A percentile compares a stretch with the other conserved stretches of the same genome.
These are phyloP conservation scores for Aspergillus versicolor DNA, from an alignment of 2,329 filamentous ascomycete species.

Conservation along the genomic window DNA sequence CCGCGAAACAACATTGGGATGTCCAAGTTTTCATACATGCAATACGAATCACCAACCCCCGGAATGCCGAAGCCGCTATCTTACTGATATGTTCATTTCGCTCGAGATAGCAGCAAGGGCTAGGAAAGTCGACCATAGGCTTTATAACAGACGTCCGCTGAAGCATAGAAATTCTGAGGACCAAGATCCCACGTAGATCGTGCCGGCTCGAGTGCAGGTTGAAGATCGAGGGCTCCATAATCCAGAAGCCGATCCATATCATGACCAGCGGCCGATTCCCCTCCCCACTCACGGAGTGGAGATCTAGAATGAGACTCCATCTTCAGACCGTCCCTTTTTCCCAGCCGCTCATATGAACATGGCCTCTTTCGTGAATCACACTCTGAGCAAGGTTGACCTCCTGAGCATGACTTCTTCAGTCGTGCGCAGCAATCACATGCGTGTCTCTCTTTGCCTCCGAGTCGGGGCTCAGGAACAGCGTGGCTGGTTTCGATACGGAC, in stretches of 20 bases:
- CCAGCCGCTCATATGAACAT: conserved; percentile 26
- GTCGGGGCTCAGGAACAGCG: conserved; percentile 22
- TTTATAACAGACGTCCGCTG: conserved; percentile 2
- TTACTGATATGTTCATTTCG: too few species aligned
- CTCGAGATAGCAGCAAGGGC: neutral
- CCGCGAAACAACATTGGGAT: neutral
- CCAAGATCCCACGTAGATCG: conserved; percentile 20
- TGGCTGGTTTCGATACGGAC: conserved; percentile 19
- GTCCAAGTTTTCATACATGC: too few species aligned
- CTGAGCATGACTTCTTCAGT: conserved; percentile 28
- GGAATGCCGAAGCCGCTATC: too few species aligned
- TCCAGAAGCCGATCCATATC: neutral
- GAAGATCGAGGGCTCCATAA: neutral
- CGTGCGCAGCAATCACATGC: conserved; percentile 31
- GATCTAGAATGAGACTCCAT: too few species aligned
- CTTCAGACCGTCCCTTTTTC: neutral
- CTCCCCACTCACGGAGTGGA: neutral
- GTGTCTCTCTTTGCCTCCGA: conserved; percentile 27
- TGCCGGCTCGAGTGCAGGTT: neutral
- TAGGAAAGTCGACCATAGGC: conserved; percentile 7
- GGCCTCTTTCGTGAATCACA: conserved; percentile 19
- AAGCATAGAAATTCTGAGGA: conserved; percentile 20
- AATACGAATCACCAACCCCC: too few species aligned
- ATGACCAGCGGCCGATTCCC: neutral
- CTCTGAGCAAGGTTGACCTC: conserved; percentile 23